These are phyloP conservation scores for Ceriops zippeliana DNA, from an alignment of 345 rosid species.

Conservation along the genomic window DNA sequence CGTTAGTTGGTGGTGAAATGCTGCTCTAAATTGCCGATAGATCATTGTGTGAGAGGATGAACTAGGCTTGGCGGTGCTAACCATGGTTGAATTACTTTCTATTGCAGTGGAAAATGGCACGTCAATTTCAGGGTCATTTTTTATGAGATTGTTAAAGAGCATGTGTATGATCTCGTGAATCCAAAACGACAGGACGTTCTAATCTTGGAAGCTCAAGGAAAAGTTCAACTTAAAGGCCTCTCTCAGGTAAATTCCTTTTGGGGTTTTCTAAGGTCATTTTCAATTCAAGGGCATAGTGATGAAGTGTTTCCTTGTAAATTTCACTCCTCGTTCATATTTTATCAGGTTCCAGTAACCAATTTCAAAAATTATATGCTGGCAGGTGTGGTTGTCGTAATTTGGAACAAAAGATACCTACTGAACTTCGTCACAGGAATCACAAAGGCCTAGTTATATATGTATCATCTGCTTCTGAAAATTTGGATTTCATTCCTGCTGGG, in stretches of 20 bases:
- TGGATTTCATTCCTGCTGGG: constrained; percentile 26
- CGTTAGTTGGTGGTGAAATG: too few relatives aligned
- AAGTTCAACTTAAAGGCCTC: constrained; percentile 64
- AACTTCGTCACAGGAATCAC: constrained; percentile 40
- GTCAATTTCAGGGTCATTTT: constrained; percentile 35
- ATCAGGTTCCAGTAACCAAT: constrained; percentile 56
- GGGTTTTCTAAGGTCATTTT: background rate
- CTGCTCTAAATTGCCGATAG: constrained; percentile 2
- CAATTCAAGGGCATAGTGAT: background rate
- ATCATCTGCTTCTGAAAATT: constrained; percentile 11
- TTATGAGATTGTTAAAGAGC: constrained; percentile 55
- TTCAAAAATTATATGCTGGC: constrained; percentile 41
- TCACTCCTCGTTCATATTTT: constrained; percentile 2
- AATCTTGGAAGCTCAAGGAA: constrained; percentile 40
- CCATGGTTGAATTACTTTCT: constrained; percentile 45
- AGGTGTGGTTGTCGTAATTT: constrained; percentile 25
- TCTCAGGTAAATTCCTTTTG: constrained; percentile 47
- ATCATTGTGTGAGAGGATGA: constrained; percentile 31
- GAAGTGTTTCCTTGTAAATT: background rate
- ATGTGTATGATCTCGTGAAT: constrained; percentile 47
- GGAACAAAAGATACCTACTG: constrained; percentile 28
- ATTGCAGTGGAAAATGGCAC: constrained; percentile 38
- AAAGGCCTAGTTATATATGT: constrained; percentile 56
- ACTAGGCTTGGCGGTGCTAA: constrained; percentile 44
- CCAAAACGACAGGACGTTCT: constrained; percentile 42